These are phyloP conservation scores for Apiotrichum laibachii DNA, from an alignment of 1,284 basidiomycete species.

Conservation along the genomic window DNA sequence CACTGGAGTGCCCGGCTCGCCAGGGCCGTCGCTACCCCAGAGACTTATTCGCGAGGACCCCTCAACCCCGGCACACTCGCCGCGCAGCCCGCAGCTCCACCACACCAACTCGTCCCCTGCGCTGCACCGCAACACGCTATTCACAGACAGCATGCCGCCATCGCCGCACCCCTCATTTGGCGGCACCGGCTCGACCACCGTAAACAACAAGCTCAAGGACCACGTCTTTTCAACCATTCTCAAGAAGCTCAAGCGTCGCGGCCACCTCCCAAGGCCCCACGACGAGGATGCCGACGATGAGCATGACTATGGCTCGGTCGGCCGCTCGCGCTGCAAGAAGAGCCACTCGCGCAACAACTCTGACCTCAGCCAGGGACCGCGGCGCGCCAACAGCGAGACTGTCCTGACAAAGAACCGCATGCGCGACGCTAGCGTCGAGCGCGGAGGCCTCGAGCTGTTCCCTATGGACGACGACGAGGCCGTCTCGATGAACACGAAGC, in stretches of 20 bases:
- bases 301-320: conserved; percentile 27
- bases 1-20: conserved; percentile 24
- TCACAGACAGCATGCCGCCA: conserved; percentile 9
- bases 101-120: conserved; percentile 44
- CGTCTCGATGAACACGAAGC: conserved; percentile 9
- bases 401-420: not conserved
- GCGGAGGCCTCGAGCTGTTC: conserved; percentile 43
- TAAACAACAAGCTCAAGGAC: conserved; percentile 88
- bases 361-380: not conserved
- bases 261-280: conserved; percentile 19
- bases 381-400: conserved; percentile 6
- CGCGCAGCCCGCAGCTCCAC: conserved; percentile 34
- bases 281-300: conserved; percentile 46
- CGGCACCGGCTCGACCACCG: conserved; percentile 83
- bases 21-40: conserved; percentile 13
- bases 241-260: conserved; percentile 53
- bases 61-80: conserved; percentile 42
- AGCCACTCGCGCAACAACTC: conserved; percentile 2
- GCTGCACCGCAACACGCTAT: conserved; percentile 24
- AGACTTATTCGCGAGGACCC: conserved; percentile 35
- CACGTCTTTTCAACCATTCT: conserved; percentile 86
- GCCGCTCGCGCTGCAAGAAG: not conserved
- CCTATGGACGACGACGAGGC: conserved; percentile 51
- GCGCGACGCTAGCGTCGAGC: conserved; percentile 39
- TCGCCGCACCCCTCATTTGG: conserved; percentile 59